These are phyloP conservation scores for Fusarium bulbicola DNA, from an alignment of 2,329 filamentous ascomycete genomes.

Conservation along the genomic window DNA sequence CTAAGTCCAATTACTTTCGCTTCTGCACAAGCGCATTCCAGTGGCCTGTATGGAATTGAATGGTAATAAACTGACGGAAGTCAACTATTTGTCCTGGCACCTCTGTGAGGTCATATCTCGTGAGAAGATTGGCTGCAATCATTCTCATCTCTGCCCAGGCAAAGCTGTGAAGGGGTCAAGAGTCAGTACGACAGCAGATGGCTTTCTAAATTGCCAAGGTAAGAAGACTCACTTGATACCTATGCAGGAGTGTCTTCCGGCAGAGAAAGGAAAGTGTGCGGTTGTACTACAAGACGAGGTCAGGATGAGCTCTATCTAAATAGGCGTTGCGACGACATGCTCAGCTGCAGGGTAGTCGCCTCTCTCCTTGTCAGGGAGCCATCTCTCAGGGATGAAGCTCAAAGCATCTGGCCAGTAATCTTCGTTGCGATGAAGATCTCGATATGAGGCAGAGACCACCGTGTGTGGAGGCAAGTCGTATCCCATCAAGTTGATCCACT, in stretches of 20 bases:
- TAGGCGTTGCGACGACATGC: background rate
- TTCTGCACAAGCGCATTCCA: background rate
- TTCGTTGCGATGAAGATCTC: background rate
- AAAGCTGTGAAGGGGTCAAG: background rate
- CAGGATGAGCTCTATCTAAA: fast-evolving
- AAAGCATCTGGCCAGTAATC: background rate
- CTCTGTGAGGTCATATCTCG: background rate
- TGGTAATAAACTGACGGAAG: background rate
- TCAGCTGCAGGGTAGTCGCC: background rate
- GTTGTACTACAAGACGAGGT: background rate
- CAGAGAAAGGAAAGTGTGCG: background rate
- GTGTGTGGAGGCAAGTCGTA: background rate
- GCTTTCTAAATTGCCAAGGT: fast-evolving
- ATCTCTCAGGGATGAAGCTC: background rate
- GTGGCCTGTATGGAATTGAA: background rate
- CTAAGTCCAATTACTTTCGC: background rate
- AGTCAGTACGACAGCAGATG: fast-evolving
- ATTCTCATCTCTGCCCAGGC: background rate
- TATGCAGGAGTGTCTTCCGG: background rate
- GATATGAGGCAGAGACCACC: background rate
- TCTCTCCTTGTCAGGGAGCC: background rate
- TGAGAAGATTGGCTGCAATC: background rate
- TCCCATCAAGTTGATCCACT: background rate
- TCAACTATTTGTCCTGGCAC: background rate
- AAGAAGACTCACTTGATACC: background rate